These are phyloP conservation scores for Colletotrichum aenigma DNA, from an alignment of 2,329 filamentous ascomycete species.

Conservation along the genomic window DNA sequence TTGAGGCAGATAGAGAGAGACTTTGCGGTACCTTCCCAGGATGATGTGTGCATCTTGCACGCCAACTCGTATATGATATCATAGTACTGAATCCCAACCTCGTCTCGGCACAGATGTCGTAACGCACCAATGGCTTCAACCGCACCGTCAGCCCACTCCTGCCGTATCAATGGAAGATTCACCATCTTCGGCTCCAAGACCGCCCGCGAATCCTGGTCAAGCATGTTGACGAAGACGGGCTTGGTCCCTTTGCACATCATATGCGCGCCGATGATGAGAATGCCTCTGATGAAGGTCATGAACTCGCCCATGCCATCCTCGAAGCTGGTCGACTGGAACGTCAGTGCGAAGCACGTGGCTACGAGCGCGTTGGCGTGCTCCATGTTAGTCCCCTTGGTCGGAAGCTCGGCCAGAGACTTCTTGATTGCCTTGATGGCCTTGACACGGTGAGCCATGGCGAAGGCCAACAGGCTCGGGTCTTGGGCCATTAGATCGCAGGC, in stretches of 20 bases:
- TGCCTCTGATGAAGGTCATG: slow-evolving; percentile 64
- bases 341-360: slow-evolving; percentile 63
- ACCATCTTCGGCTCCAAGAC: slow-evolving; percentile 50
- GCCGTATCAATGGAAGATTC: slow-evolving; percentile 48
- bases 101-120: slow-evolving; percentile 44
- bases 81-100: slow-evolving; percentile 51
- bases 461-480: slow-evolving; percentile 55
- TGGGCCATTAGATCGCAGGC: slow-evolving; percentile 66
- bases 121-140: slow-evolving; percentile 45
- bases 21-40: slow-evolving; percentile 50
- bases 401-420: slow-evolving; percentile 49
- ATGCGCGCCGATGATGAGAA: slow-evolving; percentile 58
- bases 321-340: slow-evolving; percentile 62
- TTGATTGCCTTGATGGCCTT: slow-evolving; percentile 69
- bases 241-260: slow-evolving; percentile 54
- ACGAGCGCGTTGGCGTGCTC: slow-evolving; percentile 65
- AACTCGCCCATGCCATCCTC: slow-evolving; percentile 65
- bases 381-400: slow-evolving; percentile 42
- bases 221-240: slow-evolving; percentile 54
- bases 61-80: slow-evolving; percentile 50
- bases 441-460: slow-evolving; percentile 68
- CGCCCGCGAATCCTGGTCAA: slow-evolving; percentile 43
- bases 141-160: slow-evolving; percentile 51
- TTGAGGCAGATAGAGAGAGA: background rate
- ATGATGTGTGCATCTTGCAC: slow-evolving; percentile 55